Conservation (phyloP, 192 early-diverging fungal genomes). For the Jimgerdemannia lactiflua region DNA sequence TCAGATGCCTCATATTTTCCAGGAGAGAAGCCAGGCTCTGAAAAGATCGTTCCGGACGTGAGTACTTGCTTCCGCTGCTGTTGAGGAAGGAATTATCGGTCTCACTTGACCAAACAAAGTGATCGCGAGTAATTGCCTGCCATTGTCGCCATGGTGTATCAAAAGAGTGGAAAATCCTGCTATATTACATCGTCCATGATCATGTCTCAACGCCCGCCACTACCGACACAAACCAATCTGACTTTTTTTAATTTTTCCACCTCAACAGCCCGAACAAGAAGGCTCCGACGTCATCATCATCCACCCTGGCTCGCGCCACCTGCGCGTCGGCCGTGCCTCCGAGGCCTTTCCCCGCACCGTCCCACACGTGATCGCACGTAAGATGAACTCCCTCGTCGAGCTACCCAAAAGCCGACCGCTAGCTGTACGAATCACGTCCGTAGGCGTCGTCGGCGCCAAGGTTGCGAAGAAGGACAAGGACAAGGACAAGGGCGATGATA, state of each 20-base stretch:
- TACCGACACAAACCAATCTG: too few relatives aligned
- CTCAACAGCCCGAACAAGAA: constrained; percentile 44
- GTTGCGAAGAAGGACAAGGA: constrained; percentile 17
- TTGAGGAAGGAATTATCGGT: not conserved
- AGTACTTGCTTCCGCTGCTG: constrained; percentile 17
- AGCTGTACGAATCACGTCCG: not conserved
- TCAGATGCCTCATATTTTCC: constrained; percentile 44
- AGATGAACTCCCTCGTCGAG: constrained; percentile 21
- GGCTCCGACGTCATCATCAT: constrained; percentile 76
- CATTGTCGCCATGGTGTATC: not conserved
- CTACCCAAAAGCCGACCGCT: not conserved
- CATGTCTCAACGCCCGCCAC: not conserved
- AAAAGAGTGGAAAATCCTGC: not conserved
- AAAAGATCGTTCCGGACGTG: constrained; percentile 20
- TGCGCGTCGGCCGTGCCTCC: constrained; percentile 80
- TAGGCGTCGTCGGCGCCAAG: not conserved
- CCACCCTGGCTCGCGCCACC: constrained; percentile 80
- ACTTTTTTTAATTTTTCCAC: too few relatives aligned
- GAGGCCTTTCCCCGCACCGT: constrained; percentile 76
- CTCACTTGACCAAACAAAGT: not conserved
- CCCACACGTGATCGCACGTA: constrained; percentile 80
- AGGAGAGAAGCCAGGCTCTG: constrained; percentile 28
- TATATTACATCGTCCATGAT: not conserved
- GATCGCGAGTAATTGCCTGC: too few relatives aligned
- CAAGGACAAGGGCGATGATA: constrained; percentile 24